Percentiles rank a stretch among this genome's conserved stretches.
Evolutionary conservation across 1,284 basidiomycete species (phyloP).

Genomic region (Tylopilus sp.): DNA sequence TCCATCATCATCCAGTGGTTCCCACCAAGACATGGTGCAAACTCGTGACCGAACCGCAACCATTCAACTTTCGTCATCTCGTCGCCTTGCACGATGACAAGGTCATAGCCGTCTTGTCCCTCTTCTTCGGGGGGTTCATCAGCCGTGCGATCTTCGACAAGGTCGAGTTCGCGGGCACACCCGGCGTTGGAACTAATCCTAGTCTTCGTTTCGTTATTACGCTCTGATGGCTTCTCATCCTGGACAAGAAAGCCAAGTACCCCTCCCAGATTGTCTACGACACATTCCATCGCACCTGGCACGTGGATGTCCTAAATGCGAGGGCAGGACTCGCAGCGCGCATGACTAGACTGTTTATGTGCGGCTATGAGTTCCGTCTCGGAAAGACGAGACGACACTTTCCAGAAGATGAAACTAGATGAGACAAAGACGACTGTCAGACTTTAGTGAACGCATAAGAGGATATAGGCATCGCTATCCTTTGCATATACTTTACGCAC

Average conservation of each 20-base stretch:
- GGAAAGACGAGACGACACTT: neutral
- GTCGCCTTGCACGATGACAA: constrained; percentile 71
- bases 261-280: neutral
- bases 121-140: constrained; percentile 76
- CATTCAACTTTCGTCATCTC: constrained; percentile 53
- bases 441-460: neutral
- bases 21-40: constrained; percentile 86
- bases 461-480: neutral
- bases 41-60: constrained; percentile 72
- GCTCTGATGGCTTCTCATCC: constrained; percentile 67
- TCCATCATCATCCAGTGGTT: constrained; percentile 41
- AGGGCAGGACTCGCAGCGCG: neutral
- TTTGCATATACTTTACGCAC: neutral
- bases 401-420: neutral
- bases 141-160: constrained; percentile 62
- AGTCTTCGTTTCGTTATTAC: constrained; percentile 64
- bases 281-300: too few relatives aligned
- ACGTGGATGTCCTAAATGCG: neutral
- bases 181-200: constrained; percentile 65
- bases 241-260: constrained; percentile 39
- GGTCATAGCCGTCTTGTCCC: constrained; percentile 57
- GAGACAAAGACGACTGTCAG: neutral
- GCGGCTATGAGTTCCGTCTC: neutral
- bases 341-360: neutral
- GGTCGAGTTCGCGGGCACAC: constrained; percentile 59